phyloP scores from a whole-genome alignment of 805 yeast species.

The Yarrowia sp. region DNA sequence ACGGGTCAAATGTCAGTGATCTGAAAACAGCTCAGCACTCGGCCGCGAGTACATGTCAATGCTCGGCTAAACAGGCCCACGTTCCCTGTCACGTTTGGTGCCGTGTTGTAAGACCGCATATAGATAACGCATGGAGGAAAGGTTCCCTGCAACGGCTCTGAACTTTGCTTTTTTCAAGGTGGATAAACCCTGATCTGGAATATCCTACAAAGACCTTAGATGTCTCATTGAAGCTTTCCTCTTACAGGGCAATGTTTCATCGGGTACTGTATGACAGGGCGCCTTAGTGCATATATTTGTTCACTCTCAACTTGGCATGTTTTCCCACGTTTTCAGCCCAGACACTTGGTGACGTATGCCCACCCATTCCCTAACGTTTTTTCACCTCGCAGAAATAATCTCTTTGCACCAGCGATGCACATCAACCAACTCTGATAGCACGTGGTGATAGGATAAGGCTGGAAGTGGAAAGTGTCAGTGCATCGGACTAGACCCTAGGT shows the following conservation, averaged over 20 bases:
- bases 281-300: no score
- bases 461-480: not conserved
- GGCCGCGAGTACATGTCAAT: no score
- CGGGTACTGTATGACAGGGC: no score
- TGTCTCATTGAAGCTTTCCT: no score
- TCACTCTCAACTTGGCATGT: no score
- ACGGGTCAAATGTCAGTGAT: no score
- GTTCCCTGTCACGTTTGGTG: no score
- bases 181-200: constrained; percentile 10
- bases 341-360: not conserved
- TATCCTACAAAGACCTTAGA: no score
- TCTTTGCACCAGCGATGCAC: constrained; percentile 1
- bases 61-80: no score
- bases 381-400: not conserved
- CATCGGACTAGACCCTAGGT: not conserved
- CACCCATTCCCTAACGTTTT: not conserved
- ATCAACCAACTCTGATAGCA: constrained; percentile 19
- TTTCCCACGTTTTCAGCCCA: not conserved
- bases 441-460: constrained; percentile 17
- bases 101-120: not conserved
- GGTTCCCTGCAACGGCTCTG: not conserved
- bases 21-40: no score
- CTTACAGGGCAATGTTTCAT: no score
- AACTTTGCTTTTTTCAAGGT: not conserved
- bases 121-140: constrained; percentile 10